Evolutionary conservation across 768 basidiomycete species (phyloP), one percentile per base, ranked within the genome.

Genomic region (Termitomyces titanicus): DNA sequence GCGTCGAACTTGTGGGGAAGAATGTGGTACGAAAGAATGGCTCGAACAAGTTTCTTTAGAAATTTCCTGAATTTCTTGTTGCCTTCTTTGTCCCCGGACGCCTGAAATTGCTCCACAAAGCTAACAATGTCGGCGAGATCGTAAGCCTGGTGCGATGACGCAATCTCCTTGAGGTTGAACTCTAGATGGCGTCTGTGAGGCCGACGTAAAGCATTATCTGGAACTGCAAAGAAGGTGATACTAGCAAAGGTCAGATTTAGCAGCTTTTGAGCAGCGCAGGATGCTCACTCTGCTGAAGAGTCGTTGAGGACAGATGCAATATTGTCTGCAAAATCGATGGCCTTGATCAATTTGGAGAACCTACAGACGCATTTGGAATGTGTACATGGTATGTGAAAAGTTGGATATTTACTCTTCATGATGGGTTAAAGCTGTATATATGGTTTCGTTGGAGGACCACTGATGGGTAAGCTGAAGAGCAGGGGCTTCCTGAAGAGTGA

Each of bases 11-110:
- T 69, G 51, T 66, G 60, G 25, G 79, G 78, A 9, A 88, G 67
- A 43, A 79, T 77, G 64, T 84, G 84, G 66, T 85, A 88, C 20
- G 76, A 72, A 18, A 86, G 67, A 29, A 86, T 74, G 39, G 78
- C 76, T 15, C 72, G 75, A 27, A 86, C 61, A 55, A 88, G 76
- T 50, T 73, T 71, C 60, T 81, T 81, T 63, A 89, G 67, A 44
- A 79, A 74, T 64, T 83, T 79, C 59, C 80, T 83, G 54, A 74
- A 72, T 40, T 71, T 73, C 59, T 82, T 72, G 57, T 76, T 80
- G 38, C 78, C 68, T 17, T 67, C 62, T 3, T 73, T 70, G 34
- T 71, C 63, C 22, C 27, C 73, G 29, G 81, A 71, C 50, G 75
- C 62, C 25, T 75, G 74, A 22, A 74, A 57, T 38, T 65, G 60